Percentiles rank a stretch among this genome's conserved stretches.
Conservation (phyloP, 1,284 basidiomycete genomes). For the Cystobasidiaceae sp. region DNA sequence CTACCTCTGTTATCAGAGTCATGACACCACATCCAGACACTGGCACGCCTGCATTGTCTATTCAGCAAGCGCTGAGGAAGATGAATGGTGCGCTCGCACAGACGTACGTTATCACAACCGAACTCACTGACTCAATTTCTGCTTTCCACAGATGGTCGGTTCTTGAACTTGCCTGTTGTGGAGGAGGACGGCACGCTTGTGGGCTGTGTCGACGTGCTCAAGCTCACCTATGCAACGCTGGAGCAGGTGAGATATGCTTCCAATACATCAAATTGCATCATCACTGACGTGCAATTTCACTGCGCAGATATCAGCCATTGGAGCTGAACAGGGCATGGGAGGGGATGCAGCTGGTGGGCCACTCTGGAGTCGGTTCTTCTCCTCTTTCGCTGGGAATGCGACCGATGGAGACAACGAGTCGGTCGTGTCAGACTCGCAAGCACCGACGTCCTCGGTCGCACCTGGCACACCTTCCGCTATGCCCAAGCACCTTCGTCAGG, state of each 20-base stretch:
- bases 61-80: constrained; percentile 97
- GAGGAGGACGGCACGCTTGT: constrained; percentile 80
- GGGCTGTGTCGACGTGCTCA: constrained; percentile 96
- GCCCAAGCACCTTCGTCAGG: constrained; percentile 34
- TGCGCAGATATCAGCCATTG: constrained; percentile 77
- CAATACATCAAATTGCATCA: neutral
- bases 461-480: constrained; percentile 35
- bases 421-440: constrained; percentile 66
- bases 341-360: constrained; percentile 75
- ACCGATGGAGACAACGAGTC: constrained; percentile 75
- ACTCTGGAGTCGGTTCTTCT: constrained; percentile 99
- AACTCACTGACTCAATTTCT: neutral
- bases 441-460: constrained; percentile 25
- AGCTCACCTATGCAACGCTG: constrained; percentile 95
- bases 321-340: constrained; percentile 56
- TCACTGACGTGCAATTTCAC: neutral
- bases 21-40: constrained; percentile 99
- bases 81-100: constrained; percentile 78
- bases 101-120: constrained; percentile 20
- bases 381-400: constrained; percentile 63
- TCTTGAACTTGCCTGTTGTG: constrained; percentile 94
- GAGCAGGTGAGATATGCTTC: constrained; percentile 66
- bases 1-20: constrained; percentile 94
- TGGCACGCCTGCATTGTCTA: constrained; percentile 79
- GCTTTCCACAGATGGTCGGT: constrained; percentile 70